Base-by-base conservation (phyloP, 768 basidiomycete species). In the Tylopilus sp. region DNA sequence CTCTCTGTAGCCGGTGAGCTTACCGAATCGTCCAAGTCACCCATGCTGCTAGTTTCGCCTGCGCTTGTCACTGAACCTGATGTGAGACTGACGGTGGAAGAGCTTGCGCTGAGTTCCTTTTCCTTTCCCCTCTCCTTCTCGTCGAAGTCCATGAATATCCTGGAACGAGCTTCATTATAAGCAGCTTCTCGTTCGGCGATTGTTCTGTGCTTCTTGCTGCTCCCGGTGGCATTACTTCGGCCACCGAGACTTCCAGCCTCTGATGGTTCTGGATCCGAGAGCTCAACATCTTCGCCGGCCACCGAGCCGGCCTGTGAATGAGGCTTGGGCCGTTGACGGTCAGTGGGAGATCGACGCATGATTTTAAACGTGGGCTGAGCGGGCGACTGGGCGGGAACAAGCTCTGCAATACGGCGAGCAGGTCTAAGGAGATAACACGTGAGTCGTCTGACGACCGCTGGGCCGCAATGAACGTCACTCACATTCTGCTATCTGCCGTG, bases 131-230 rank as follows among this genome's bases (percentile, higher is more conserved):
- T 85, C 61, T 73, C 76, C 58, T 78, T 81, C 51, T 88, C 87
- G 65, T 89, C 79, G 59, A 91, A 89, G 58, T 73, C 85, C 82
- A 89, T 86, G 72, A 93, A 93, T 59, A 93, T 93, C 51, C 91
- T 81, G 33, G 83, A 86, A 42, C 92, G 82, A 26, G 91, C 91
- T 69, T 89, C 85, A 48, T 89, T 87, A 60, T 93, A 93, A n/a
- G 89, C 92, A 0, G 88, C 92, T 64, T 89, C 89, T 29, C 91
- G 86, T 67, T 93, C 85, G 62, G 89, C 87, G 22, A 93, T 84
- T 3, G 92, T 92, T 74, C 83, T 82, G 28, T 79, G 78, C 64
- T 87, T 84, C 74, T 86, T 89, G 62, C 71, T 78, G 55, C 80
- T 75, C 44, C 78, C 80, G 5, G 84, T 81, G 21, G 79, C 73